Conservation (phyloP, 257 asterid species). For the Salvia miltiorrhiza region DNA sequence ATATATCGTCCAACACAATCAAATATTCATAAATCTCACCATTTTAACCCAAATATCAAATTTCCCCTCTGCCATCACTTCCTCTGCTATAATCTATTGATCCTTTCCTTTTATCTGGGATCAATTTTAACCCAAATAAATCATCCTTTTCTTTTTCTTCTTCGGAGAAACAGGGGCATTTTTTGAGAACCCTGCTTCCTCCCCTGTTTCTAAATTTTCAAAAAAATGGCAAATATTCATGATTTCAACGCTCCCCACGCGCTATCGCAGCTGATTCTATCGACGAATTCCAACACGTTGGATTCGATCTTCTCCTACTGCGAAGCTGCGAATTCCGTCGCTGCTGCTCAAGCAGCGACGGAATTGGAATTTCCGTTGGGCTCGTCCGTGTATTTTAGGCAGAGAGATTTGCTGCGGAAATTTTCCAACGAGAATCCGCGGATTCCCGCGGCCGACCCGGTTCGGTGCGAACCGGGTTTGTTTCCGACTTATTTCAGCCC, state of each 20-base stretch:
- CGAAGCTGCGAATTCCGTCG: conserved; percentile 23
- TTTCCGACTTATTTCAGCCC: conserved; percentile 36
- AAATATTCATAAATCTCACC: conserved; percentile 2
- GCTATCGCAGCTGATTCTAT: conserved; percentile 57
- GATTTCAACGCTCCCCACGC: no score
- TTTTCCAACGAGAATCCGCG: conserved; percentile 42
- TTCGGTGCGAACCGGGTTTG: conserved; percentile 20
- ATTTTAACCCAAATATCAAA: no score
- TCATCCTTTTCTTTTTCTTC: background rate
- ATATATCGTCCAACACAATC: conserved; percentile 23
- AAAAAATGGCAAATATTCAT: conserved; percentile 36
- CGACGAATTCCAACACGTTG: conserved; percentile 62
- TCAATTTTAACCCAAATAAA: background rate
- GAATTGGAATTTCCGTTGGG: conserved; percentile 73
- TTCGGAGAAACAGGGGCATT: conserved; percentile 22
- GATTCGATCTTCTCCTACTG: conserved; percentile 78
- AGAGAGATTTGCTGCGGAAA: conserved; percentile 58
- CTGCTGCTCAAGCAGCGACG: conserved; percentile 17
- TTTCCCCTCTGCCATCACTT: no score
- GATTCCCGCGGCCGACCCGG: conserved; percentile 12
- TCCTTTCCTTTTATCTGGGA: conserved; percentile 29
- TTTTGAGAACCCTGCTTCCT: conserved; percentile 21
- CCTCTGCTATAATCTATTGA: conserved; percentile 9
- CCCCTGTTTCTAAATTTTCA: background rate
- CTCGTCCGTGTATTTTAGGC: conserved; percentile 63